Percentiles rank a stretch among this genome's conserved stretches.
Conservation (phyloP, 495 filamentous ascomycete species). For the Bacidia gigantensis region DNA sequence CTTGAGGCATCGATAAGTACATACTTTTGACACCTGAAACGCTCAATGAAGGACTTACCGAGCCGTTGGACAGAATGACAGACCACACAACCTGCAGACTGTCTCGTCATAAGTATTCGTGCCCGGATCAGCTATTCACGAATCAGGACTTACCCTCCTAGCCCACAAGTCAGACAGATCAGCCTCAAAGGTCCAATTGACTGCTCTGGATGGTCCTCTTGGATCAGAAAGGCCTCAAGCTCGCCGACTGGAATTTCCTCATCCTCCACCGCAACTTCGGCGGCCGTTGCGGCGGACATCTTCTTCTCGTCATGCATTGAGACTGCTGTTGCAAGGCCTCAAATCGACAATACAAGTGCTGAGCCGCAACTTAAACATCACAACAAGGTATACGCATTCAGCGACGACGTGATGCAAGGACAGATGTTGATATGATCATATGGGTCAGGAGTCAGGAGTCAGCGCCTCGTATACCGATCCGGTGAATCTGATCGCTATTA, state of each 20-base stretch:
- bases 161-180: slow-evolving; percentile 5
- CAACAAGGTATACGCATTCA: too few species aligned
- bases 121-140: too few species aligned
- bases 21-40: neutral
- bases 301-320: neutral
- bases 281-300: neutral
- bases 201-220: neutral
- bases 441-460: too few species aligned
- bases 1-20: neutral
- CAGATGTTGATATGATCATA: too few species aligned
- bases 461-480: too few species aligned
- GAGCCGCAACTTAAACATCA: too few species aligned
- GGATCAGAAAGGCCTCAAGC: slow-evolving; percentile 4
- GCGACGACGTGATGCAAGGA: too few species aligned
- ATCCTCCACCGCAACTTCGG: neutral
- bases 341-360: too few species aligned
- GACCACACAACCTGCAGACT: slow-evolving; percentile 13
- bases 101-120: neutral
- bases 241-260: neutral
- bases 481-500: too few species aligned
- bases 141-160: slow-evolving; percentile 4
- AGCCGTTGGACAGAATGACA: slow-evolving; percentile 14
- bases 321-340: too few species aligned
- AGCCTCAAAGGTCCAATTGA: slow-evolving; percentile 1
- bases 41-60: slow-evolving; percentile 2